A percentile compares a stretch with the other conserved stretches of the same genome.
These are phyloP conservation scores for Infundibulicybe gibba DNA, from an alignment of 768 basidiomycete species.

Conservation along the genomic window DNA sequence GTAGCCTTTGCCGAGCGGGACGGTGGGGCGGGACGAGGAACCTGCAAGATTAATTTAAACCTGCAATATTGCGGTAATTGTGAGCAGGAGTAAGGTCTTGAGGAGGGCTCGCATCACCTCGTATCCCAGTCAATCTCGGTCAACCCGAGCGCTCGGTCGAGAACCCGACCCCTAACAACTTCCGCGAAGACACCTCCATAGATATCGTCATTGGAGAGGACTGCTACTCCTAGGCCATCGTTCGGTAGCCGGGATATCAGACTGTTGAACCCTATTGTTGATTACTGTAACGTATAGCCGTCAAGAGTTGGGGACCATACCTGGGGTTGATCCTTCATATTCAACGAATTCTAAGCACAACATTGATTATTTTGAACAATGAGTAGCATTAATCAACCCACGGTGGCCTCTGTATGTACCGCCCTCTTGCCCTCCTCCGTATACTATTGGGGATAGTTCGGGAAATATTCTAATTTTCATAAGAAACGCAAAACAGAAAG, in stretches of 20 bases:
- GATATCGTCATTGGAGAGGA: slow-evolving; percentile 9
- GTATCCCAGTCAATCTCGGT: slow-evolving; percentile 7
- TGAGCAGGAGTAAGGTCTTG: too few relatives aligned
- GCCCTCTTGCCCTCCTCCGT: slow-evolving; percentile 22
- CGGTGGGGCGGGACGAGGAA: not conserved
- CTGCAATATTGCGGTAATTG: too few relatives aligned
- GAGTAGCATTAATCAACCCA: not conserved
- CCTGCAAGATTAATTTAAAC: too few relatives aligned
- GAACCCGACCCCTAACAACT: slow-evolving; percentile 4
- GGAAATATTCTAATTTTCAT: slow-evolving; percentile 7
- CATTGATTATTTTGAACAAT: not conserved
- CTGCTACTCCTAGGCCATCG: slow-evolving; percentile 6
- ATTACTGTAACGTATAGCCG: not conserved
- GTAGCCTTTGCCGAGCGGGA: not conserved
- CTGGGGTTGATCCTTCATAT: slow-evolving; percentile 16
- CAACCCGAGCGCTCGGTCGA: slow-evolving; percentile 9
- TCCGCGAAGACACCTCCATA: slow-evolving; percentile 3
- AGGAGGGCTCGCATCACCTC: not conserved
- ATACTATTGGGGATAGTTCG: slow-evolving; percentile 17
- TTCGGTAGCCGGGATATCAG: slow-evolving; percentile 8
- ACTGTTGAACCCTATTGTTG: slow-evolving; percentile 14
- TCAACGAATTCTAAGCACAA: slow-evolving; percentile 7
- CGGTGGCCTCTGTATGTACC: slow-evolving; percentile 22
- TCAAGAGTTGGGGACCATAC: not conserved
- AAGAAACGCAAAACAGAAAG: not conserved